Base-by-base conservation (phyloP, 2,329 filamentous ascomycete species). In the Alternaria conjuncta region DNA sequence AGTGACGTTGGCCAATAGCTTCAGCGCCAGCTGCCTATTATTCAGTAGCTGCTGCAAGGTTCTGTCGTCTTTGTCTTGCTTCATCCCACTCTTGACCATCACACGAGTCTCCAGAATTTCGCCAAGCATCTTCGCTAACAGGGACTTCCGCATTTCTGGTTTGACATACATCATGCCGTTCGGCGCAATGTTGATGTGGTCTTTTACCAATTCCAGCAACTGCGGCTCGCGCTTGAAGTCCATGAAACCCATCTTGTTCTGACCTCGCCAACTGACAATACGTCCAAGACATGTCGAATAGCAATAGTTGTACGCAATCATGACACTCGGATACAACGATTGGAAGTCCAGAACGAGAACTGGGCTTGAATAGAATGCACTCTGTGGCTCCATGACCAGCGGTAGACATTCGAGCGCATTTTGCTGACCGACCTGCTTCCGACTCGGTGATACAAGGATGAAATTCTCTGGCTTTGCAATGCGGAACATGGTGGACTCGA, bases 231-330 rank as follows among this genome's bases (percentile, higher is more conserved):
- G 88, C 67, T 90, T 86, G 80, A 96, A 98, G 65, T 97, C 91
- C 26, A 89, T 89, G 76, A 98, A 97, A 0, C 96, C 96, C 91
- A 99, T 93, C 81, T 98, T 97, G 82, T 93, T 94, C 28, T 87
- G 89, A 3, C 94, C 94, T n/a, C 93, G 89, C 95, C 95, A 97
- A 71, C 89, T 88, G 26, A 89, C 88, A 43, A 97, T 89, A 28
- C 96, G 89, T 0, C 96, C 96, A 0, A 98, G 85, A 71, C 94
- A 99, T 0, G 96, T 99, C 0, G 96, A 98, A 77, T 99, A 99
- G 82, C 96, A 99, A 77, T 97, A 96, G 75, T 99, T 99, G 83
- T 99, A 98, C 0, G 96, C 96, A 75, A 99, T 98, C 94, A 99
- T 97, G 64, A 98, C 90, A 79, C 94, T 97, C 0, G 96, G 96